Base-by-base conservation (phyloP, 805 yeast species). In the Teunomyces funiuensis region DNA sequence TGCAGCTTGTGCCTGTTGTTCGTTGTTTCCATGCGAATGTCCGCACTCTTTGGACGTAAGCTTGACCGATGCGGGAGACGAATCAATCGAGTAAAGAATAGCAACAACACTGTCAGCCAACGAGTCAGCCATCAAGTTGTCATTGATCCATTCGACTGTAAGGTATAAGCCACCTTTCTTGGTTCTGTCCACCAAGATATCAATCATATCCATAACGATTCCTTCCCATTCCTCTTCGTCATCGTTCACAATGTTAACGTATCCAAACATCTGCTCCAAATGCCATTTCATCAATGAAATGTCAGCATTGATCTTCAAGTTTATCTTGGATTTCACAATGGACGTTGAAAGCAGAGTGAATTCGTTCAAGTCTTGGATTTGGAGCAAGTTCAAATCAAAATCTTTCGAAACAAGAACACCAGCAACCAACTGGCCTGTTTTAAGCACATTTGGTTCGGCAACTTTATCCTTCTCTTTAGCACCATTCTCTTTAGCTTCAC, bases 51-150 rank as follows among this genome's bases (percentile, higher is more conserved):
- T 74, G 5, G 95, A 81, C 10, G 96, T 81, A 49, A 88, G 62
- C 58, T 91, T 93, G 20, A 93, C 96, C 5, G 97, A 88, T 2
- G 97, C 95, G 8, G 97, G 97, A 0, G 96, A 82, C 0, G 96
- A 83, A 59, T 93, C 99, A 30, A 91, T 93, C 33, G 96, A 87
- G 63, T 91, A 76, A 23, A 93, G 63, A 28, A 93, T 88, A 0
- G 97, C 97, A 44, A 93, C 78, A 1, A 89, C 85, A 11, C 96
- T 83, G 57, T 93, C 99, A 0, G 99, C 99, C 47, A 93, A 79
- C 0, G 97, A 84, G 55, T 93, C 99, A 46, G 86, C 90, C 67
- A 89, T 79, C 30, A 66, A 53, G 42, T 87, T 71, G 44, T 89
- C 90, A 51, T 95, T 91, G 13, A 81, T 78, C 99, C 99, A 93